Percentiles rank a stretch among this genome's conserved stretches.
These are phyloP conservation scores for Massarina eburnea DNA, from an alignment of 2,329 filamentous ascomycete genomes.

Conservation along the genomic window DNA sequence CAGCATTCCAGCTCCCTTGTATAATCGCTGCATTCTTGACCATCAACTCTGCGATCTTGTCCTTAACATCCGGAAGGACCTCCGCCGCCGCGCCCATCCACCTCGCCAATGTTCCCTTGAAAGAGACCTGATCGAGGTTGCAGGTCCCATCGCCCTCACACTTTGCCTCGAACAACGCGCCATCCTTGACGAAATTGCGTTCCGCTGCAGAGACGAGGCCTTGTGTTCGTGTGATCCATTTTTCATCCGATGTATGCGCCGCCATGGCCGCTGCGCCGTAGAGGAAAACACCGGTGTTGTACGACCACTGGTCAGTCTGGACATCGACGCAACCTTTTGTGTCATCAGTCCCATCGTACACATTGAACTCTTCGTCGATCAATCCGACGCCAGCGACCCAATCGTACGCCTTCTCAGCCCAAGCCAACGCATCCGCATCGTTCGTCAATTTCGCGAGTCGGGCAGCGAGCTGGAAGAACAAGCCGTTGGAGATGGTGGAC, in stretches of 20 bases:
- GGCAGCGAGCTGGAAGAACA: constrained; percentile 77
- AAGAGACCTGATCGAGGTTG: constrained; percentile 68
- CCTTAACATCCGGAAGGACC: constrained; percentile 19
- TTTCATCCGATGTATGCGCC: constrained; percentile 17
- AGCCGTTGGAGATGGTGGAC: constrained; percentile 75
- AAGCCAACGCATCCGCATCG: constrained; percentile 54
- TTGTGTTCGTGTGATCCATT: constrained; percentile 26
- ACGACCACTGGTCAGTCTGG: constrained; percentile 51
- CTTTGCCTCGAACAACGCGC: constrained; percentile 55
- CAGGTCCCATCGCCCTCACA: constrained; percentile 63
- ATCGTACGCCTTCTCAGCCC: constrained; percentile 66
- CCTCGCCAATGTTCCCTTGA: constrained; percentile 54
- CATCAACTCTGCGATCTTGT: constrained; percentile 16
- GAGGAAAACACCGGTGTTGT: constrained; percentile 56
- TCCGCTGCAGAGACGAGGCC: constrained; percentile 40
- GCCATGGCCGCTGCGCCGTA: constrained; percentile 47
- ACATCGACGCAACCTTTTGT: constrained; percentile 43
- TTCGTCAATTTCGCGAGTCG: constrained; percentile 68
- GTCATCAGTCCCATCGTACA: constrained; percentile 55
- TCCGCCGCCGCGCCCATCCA: constrained; percentile 28
- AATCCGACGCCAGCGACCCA: constrained; percentile 53
- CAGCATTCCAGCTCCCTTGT: constrained; percentile 9
- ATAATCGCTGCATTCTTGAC: constrained; percentile 12
- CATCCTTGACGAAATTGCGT: constrained; percentile 24
- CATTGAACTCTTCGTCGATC: constrained; percentile 50